Percentiles rank a stretch among this genome's conserved stretches.
phyloP scores from a whole-genome alignment of 768 basidiomycete genomes.

The Tremella mesenterica region DNA sequence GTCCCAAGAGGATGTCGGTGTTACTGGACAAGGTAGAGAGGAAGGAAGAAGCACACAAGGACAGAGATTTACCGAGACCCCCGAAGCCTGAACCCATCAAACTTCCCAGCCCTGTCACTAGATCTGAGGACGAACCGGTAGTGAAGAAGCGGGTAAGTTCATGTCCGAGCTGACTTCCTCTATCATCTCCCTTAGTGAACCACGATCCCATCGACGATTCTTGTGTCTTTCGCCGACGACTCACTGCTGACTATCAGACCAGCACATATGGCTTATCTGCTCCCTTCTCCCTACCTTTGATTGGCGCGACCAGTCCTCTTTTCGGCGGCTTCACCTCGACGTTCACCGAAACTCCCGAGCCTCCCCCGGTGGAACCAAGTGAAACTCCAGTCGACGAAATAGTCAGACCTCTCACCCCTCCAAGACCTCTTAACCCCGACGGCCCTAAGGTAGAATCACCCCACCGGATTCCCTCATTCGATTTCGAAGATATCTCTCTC shows the following conservation, averaged over 20 bases:
- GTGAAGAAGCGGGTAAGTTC: slow-evolving; percentile 26
- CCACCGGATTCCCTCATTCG: slow-evolving; percentile 40
- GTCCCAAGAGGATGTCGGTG: not conserved
- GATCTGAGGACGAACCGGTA: slow-evolving; percentile 10
- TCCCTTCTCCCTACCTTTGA: slow-evolving; percentile 37
- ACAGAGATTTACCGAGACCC: slow-evolving; percentile 30
- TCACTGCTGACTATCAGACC: slow-evolving; percentile 16
- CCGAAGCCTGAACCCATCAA: slow-evolving; percentile 31
- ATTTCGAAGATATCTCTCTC: slow-evolving; percentile 31
- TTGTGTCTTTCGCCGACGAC: not conserved
- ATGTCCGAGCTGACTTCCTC: not conserved
- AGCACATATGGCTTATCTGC: slow-evolving; percentile 28
- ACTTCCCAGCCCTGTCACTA: slow-evolving; percentile 37
- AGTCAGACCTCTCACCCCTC: slow-evolving; percentile 34
- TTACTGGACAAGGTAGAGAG: slow-evolving; percentile 8
- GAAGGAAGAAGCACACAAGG: not conserved
- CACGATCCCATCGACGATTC: not conserved
- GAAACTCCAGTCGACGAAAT: slow-evolving; percentile 9
- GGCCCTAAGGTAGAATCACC: slow-evolving; percentile 20
- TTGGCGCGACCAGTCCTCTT: slow-evolving; percentile 35
- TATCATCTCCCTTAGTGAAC: not conserved
- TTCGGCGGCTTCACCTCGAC: slow-evolving; percentile 21
- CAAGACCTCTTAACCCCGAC: slow-evolving; percentile 4
- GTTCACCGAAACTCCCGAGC: slow-evolving; percentile 10
- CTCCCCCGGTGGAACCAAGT: not conserved